Base-by-base conservation (phyloP, 2,329 filamentous ascomycete species). In the Parasarocladium wereldwijsianum region DNA sequence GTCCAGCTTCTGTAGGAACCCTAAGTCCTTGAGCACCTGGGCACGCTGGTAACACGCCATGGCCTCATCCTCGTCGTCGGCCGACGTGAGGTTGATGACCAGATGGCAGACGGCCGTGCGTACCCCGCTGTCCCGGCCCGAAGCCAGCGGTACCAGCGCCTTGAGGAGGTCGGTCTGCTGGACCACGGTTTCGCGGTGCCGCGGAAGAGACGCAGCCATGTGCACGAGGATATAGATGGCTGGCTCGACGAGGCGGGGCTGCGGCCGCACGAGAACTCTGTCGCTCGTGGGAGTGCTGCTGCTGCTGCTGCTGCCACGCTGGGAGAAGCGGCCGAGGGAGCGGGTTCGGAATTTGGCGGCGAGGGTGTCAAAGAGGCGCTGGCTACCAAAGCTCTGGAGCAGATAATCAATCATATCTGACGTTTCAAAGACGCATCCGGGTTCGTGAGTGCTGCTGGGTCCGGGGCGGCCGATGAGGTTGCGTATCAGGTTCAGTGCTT, bases 151-250 rank as follows among this genome's bases (percentile, higher is more conserved):
- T 7, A 77, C 66, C 26, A 93, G 61, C 27, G 78, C 67, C 42
- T 69, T 73, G 35, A 96, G 63, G 4, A 96, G 60, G 9, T 78
- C 69, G 3, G 71, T 77, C 50, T 94, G 85, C 3, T 74, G 65
- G 31, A 92, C 71, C 8, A 93, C 63, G 11, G 83, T 57, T 44
- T 86, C 75, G 32, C 84, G 74, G 51, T 94, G 84, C 17, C 70
- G 67, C 3, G 84, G 74, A 9, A 76, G 62, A 38, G 83, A 83
- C 8, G 86, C 87, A 12, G 85, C 84, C 42, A 96, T 73, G 55
- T 96, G 85, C 10, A 90, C 77, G 28, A 96, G 64, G 33, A 94
- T 76, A 47, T 76, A 90, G 17, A 84, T 71, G 8, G 87, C 78
- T 3, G 81, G 69, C 42, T 71, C 68, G 30, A 94, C 66, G 37